These are phyloP conservation scores for Cladophialophora immunda DNA, from an alignment of 2,329 filamentous ascomycete genomes.

Conservation along the genomic window DNA sequence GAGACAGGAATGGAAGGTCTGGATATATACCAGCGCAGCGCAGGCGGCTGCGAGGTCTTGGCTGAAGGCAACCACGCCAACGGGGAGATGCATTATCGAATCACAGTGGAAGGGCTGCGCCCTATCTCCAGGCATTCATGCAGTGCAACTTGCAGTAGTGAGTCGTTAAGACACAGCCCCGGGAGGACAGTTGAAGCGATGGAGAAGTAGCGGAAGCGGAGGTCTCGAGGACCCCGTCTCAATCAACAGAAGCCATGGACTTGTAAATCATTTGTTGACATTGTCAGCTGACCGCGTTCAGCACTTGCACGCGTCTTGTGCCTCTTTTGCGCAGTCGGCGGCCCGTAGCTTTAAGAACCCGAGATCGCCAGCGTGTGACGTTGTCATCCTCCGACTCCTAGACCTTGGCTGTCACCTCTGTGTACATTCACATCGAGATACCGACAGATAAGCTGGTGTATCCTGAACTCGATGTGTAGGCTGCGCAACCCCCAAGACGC, in stretches of 20 bases:
- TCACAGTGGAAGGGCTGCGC: conserved; percentile 24
- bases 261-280: conserved; percentile 17
- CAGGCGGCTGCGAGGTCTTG: conserved; percentile 37
- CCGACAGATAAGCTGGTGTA: neutral
- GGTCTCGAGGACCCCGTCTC: neutral
- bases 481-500: neutral
- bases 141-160: conserved; percentile 18
- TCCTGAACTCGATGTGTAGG: neutral
- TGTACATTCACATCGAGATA: neutral
- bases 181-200: neutral
- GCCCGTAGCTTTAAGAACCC: neutral
- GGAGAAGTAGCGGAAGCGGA: neutral
- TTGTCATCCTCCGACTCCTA: conserved; percentile 11
- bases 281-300: conserved; percentile 27
- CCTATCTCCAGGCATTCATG: conserved; percentile 31
- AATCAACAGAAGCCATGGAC: neutral
- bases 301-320: conserved; percentile 18
- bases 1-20: conserved; percentile 20
- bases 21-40: conserved; percentile 35
- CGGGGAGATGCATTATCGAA: conserved; percentile 31
- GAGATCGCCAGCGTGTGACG: conserved; percentile 9
- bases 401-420: neutral
- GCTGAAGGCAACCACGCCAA: conserved; percentile 31
- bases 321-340: neutral
- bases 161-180: neutral